Evolutionary conservation across 2,329 filamentous ascomycete species (phyloP), one percentile per base, ranked within the genome.

Genomic region (Emmonsia crescens): DNA sequence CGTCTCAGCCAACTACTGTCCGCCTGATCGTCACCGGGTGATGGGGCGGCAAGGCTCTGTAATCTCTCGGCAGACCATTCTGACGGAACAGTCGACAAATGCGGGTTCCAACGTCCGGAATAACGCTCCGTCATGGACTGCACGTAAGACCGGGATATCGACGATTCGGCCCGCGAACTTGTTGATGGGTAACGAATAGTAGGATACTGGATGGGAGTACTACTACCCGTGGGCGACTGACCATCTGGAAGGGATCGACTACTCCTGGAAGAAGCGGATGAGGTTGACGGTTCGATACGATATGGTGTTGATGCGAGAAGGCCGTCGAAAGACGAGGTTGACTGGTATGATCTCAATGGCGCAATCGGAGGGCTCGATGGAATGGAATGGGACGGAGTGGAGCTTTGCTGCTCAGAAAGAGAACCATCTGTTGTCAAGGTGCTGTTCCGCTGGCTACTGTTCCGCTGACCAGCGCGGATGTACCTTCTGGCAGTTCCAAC

Each of bases 81-180:
- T 21, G 78, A 79, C 1, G 75, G 75, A 5, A 79, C 75, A 9
- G 75, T 75, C 14, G 78, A 79, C 29, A 80, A 68, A 52, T 76
- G 74, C 56, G 75, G 74, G 60, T 75, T 75, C 69, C 75, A 76
- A 59, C 72, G 72, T 24, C 72, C 69, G 16, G 71, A 70, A 24
- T 72, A 69, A 27, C 68, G 69, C 42, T 74, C 72, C 8, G 71
- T 70, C 54, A 72, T 70, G 42, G 71, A 70, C 57, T 72, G 71
- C 27, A 69, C 70, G 6, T 66, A 54, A 49, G 65, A 61, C 21
- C 64, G 66, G 31, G 69, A 69, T 42, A 67, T 64, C 0, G 72
- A 72, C n/a, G 68, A 68, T 55, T 77, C 75, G 16, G 72, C 74
- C 57, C 74, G 74, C 48, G 78, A 79, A 59, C 75, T 74, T 36